Base-by-base conservation (phyloP, 2,329 filamentous ascomycete species). In the Neoascochyta sp. region DNA sequence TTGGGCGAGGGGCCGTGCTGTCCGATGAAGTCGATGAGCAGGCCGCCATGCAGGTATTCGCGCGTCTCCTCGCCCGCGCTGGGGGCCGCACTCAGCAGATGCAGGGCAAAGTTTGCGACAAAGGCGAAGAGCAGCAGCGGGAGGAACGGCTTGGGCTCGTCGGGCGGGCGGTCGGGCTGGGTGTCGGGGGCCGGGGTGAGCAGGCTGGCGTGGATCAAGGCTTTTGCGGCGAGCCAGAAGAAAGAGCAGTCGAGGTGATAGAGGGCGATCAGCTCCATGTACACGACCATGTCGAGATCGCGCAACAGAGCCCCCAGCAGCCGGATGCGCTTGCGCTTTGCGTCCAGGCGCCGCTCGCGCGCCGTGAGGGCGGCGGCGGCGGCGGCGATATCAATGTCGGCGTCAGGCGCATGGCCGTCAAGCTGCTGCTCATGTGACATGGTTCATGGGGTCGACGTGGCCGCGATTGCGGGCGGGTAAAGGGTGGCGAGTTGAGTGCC, bases 181-280 rank as follows among this genome's bases (percentile, higher is more conserved):
- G 71, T 65, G 22, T 73, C 62, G 3, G 73, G 67, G 49, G 78
- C 76, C 3, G 76, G 75, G 0, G 76, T 79, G 39, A 81, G 71
- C 48, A 75, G 71, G 36, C 74, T 66, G 33, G 76, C 65, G 50
- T 81, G 75, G 15, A 76, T 61, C 20, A 76, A 49, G 32, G 69
- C 69, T 29, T 76, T 74, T 18, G 78, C 41, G 26, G 70, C 53
- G 43, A 81, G 74, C 39, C 75, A 68, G 39, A 76, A 58, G 47
- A 78, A 69, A 7, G 75, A 78, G 56, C 74, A 78, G 61, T 81
- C 78, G 60, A 80, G 69, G 54, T 81, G 76, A 57, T 81, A 81
- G 36, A 80, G 58, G 6, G 70, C 68, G 20, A 76, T 75, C 36
- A 81, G 63, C 62, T 81, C 66, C 54, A 76, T 72, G 60, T 78